Evolutionary conservation across 495 filamentous ascomycete species (phyloP), one percentile per base, ranked within the genome.

Genomic region (Bryoglossum gracile): DNA sequence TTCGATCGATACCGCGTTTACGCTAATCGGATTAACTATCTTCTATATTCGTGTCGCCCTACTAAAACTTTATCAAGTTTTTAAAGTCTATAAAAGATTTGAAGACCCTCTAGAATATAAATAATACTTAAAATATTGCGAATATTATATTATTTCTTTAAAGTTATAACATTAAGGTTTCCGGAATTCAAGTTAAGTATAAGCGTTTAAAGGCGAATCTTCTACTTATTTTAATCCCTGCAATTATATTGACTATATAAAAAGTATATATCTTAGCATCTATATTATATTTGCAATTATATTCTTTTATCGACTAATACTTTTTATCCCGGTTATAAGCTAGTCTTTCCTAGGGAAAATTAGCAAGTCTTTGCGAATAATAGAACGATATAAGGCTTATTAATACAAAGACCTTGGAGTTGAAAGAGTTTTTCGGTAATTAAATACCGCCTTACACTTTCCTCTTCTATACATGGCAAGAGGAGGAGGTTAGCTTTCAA

Each of bases 381-480:
- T n/a, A n/a, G n/a, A n/a, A n/a, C 35, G 16, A 38, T 8, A 59
- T 59, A 53, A 13, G 56, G 5, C 56, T 59, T 6, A 8, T 59
- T 16, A 50, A 59, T 19, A 43, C 48, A 24, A 18, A 4, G n/a
- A 53, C 55, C 4, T 43, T 47, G 16, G 35, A 55, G 14, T 11
- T 46, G 18, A 6, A 49, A 16, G 56, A 59, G 43, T 43, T 33
- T 22, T 48, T 57, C 13, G 50, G 19, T 17, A 23, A 24, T 3
- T 10, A 48, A 13, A 36, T 55, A 1, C 57, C 61, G 6, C 51
- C 48, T 2, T 65, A 64, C 47, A 56, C 56, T 1, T 61, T 65
- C n/a, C 38, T 65, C 3, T 67, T 61, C 13, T 61, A 65, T 33
- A 56, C 50, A 10, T 63, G 64, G 64, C 40, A 22, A 6, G 25